Percentiles rank a stretch among this genome's conserved stretches.
Evolutionary conservation across 2,329 filamentous ascomycete genomes (phyloP).

Genomic region (Bipolaris cookei): DNA sequence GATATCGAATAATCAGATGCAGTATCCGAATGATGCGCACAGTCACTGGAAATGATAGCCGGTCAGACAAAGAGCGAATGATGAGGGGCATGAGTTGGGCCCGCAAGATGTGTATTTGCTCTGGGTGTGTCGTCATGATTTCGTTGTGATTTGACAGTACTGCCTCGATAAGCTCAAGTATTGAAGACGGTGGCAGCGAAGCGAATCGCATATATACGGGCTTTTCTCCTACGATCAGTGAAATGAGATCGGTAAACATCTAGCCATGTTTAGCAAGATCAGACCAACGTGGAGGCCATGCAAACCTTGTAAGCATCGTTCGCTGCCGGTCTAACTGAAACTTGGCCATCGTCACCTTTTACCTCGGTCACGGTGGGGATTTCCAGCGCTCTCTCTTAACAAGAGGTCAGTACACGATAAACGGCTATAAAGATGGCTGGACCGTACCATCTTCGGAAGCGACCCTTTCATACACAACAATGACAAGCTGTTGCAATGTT

Average conservation of each 20-base stretch:
- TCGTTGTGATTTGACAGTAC: slow-evolving; percentile 84
- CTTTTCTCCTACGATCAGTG: slow-evolving; percentile 82
- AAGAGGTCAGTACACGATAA: slow-evolving; percentile 18
- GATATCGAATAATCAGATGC: slow-evolving; percentile 78
- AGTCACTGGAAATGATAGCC: slow-evolving; percentile 78
- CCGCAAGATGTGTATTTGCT: slow-evolving; percentile 80
- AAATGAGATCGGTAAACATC: slow-evolving; percentile 88
- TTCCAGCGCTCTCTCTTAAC: slow-evolving; percentile 52
- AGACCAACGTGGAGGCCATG: neutral
- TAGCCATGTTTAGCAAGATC: slow-evolving; percentile 40
- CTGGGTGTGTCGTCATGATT: slow-evolving; percentile 77
- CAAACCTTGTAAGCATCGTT: slow-evolving; percentile 79
- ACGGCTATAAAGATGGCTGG: neutral
- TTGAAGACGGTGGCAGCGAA: slow-evolving; percentile 79
- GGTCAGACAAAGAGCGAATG: slow-evolving; percentile 77
- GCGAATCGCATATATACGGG: slow-evolving; percentile 83
- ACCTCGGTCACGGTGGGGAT: slow-evolving; percentile 70
- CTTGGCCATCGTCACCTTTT: slow-evolving; percentile 66
- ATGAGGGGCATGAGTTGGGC: slow-evolving; percentile 82
- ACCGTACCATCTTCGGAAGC: slow-evolving; percentile 75
- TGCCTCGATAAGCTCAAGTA: slow-evolving; percentile 89
- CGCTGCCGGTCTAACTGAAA: slow-evolving; percentile 75
- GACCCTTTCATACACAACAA: slow-evolving; percentile 92
- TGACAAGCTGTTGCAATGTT: slow-evolving; percentile 92
- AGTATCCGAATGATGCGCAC: slow-evolving; percentile 83